Percentiles rank a stretch among this genome's conserved stretches.
Conservation (phyloP, 1,284 basidiomycete species). For the Leccinum solheimii region DNA sequence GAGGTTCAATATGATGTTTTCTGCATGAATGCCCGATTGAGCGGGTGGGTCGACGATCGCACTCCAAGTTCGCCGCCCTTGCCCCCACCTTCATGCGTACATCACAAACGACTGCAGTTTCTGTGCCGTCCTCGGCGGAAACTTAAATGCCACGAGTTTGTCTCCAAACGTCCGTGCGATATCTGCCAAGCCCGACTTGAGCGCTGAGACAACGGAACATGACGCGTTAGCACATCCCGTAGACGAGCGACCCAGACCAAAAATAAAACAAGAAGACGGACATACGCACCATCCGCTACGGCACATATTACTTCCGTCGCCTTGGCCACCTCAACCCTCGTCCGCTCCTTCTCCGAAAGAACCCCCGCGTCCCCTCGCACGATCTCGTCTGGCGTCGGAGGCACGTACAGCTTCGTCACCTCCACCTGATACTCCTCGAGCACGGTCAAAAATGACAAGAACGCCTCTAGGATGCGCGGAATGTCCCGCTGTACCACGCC, state of each 20-base stretch:
- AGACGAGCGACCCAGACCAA: background rate
- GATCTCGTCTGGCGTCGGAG: constrained; percentile 40
- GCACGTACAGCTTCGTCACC: constrained; percentile 39
- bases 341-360: constrained; percentile 35
- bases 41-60: constrained; percentile 48
- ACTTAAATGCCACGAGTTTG: constrained; percentile 74
- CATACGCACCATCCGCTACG: constrained; percentile 53
- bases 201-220: constrained; percentile 42
- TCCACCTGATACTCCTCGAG: constrained; percentile 64
- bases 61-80: background rate
- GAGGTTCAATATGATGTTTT: constrained; percentile 64
- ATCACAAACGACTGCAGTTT: constrained; percentile 74
- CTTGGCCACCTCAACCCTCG: constrained; percentile 45
- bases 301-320: constrained; percentile 57
- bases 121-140: constrained; percentile 63
- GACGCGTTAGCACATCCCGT: constrained; percentile 8
- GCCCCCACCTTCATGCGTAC: constrained; percentile 36
- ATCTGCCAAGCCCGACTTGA: constrained; percentile 66
- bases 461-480: constrained; percentile 74
- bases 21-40: constrained; percentile 61
- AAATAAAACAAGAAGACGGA: background rate
- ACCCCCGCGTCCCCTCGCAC: constrained; percentile 31
- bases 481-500: constrained; percentile 84
- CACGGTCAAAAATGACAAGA: constrained; percentile 64
- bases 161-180: constrained; percentile 75